Percentiles rank a stretch among this genome's conserved stretches.
These are phyloP conservation scores for Nannochloropsis salina DNA, from an alignment of 108 stramenopile species.

Conservation along the genomic window DNA sequence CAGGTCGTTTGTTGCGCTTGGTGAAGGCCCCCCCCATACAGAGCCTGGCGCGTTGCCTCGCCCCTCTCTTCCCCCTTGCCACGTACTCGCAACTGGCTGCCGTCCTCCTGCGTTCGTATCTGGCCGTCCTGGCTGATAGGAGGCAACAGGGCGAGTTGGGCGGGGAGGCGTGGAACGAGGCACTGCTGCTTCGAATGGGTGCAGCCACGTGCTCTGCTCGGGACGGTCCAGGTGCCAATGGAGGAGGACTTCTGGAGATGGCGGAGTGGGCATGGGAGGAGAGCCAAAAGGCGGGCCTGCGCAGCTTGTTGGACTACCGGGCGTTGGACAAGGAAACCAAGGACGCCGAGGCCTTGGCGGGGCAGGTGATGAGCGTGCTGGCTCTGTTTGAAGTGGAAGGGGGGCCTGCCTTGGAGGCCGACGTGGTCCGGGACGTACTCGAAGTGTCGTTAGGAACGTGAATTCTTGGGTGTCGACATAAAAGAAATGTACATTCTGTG, in stretches of 20 bases:
- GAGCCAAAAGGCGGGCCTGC: not conserved
- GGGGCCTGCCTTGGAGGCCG: not conserved
- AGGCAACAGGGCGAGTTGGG: not conserved
- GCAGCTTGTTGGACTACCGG: not conserved
- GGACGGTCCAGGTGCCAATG: not conserved
- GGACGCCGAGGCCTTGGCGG: not conserved
- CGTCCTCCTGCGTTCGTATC: not conserved
- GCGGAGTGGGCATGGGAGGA: not conserved
- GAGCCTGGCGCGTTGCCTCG: not conserved
- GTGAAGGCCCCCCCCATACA: not conserved
- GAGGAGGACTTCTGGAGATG: not conserved
- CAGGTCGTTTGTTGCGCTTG: not conserved
- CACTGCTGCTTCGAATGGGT: not conserved
- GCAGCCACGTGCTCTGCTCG: not conserved
- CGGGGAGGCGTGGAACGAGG: not conserved
- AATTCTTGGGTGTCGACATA: not conserved
- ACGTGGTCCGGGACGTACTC: not conserved
- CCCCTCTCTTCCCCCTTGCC: not conserved
- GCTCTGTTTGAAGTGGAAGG: not conserved
- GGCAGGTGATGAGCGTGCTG: not conserved
- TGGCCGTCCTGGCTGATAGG: not conserved
- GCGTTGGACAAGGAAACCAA: not conserved
- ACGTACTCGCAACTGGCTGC: not conserved
- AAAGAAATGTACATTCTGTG: too few relatives aligned
- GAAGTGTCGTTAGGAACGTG: conserved; percentile 16